Conservation (phyloP, 139 green algal species). For the Tetraselmis chui region DNA sequence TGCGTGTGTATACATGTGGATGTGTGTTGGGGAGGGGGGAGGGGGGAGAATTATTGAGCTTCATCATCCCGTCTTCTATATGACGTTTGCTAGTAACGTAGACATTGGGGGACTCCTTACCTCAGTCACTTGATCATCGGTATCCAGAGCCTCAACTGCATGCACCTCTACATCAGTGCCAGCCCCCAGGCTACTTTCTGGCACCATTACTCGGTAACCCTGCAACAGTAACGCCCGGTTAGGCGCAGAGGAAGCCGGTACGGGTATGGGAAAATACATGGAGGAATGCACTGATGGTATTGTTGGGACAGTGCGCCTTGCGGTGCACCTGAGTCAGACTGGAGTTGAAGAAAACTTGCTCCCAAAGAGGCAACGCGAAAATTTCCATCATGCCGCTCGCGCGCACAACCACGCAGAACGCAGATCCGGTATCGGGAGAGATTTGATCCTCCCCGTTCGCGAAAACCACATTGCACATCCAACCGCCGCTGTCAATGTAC, state of each 20-base stretch:
- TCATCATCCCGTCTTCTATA: no score
- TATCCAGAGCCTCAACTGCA: not conserved
- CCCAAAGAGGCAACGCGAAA: not conserved
- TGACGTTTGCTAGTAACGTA: no score
- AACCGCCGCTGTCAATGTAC: not conserved
- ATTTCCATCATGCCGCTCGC: not conserved
- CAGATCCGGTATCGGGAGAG: not conserved
- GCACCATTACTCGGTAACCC: not conserved
- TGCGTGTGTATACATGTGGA: no score
- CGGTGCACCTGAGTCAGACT: not conserved
- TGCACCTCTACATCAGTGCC: not conserved
- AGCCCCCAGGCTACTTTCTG: not conserved
- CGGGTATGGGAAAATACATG: no score
- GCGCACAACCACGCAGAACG: not conserved
- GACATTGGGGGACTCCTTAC: no score
- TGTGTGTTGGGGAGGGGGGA: no score
- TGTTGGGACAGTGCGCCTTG: no score
- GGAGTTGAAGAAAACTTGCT: not conserved
- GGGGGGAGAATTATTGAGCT: no score
- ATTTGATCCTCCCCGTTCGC: not conserved
- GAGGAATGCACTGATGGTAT: no score
- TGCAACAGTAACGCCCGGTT: no score
- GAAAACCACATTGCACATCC: not conserved
- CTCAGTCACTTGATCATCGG: not conserved
- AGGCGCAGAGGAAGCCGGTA: no score